A percentile compares a stretch with the other conserved stretches of the same genome.
Conservation (phyloP, 2,329 filamentous ascomycete genomes). For the Cryphonectria naterciae region DNA sequence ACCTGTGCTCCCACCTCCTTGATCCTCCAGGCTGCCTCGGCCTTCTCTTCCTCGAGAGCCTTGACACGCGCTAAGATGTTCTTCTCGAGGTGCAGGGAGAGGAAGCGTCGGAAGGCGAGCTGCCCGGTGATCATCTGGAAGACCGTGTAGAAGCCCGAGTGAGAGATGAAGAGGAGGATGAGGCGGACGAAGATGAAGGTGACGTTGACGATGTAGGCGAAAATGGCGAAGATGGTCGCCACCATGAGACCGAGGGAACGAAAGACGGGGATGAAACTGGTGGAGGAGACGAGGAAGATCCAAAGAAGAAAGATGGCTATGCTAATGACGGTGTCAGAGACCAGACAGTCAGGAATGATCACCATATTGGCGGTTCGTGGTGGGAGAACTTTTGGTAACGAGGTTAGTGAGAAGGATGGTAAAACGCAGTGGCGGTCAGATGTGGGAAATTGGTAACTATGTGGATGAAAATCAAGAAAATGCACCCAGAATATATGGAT, state of each 20-base stretch:
- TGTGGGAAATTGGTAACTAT: not conserved
- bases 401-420: not conserved
- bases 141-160: slow-evolving; percentile 3
- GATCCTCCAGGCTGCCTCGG: slow-evolving; percentile 2
- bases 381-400: too few relatives aligned
- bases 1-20: slow-evolving; percentile 3
- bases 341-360: not conserved
- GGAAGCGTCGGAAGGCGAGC: slow-evolving; percentile 6
- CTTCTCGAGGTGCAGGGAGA: slow-evolving; percentile 12
- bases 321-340: not conserved
- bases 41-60: slow-evolving; percentile 5
- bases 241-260: not conserved
- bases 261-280: not conserved
- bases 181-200: slow-evolving; percentile 2
- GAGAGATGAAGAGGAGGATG: not conserved
- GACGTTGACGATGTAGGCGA: not conserved
- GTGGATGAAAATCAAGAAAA: not conserved
- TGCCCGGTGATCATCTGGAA: slow-evolving; percentile 18
- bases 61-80: slow-evolving; percentile 8
- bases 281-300: not conserved
- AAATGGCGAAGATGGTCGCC: not conserved
- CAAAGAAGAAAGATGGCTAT: not conserved
- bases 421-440: not conserved
- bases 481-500: not conserved
- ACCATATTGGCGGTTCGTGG: not conserved